Evolutionary conservation across 2,329 filamentous ascomycete species (phyloP), one percentile per base, ranked within the genome.

Genomic region (Parastagonospora nodorum): DNA sequence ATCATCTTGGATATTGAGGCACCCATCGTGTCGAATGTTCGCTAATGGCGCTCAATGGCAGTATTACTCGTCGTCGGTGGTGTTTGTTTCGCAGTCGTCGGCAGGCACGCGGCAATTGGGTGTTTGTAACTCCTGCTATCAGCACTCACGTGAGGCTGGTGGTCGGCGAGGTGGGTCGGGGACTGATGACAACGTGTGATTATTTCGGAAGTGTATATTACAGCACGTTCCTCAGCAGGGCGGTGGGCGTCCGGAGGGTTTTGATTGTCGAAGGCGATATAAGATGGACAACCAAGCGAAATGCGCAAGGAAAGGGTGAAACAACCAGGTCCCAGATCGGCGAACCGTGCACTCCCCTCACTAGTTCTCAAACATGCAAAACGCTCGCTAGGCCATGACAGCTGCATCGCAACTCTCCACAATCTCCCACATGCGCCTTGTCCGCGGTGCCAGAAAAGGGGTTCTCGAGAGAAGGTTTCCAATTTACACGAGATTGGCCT

Each of bases 1-100:
- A 97, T 90, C 81, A 96, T 89, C 79, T 96, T 96, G 61, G 91
- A 96, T 74, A 97, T 82, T 76, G 88, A 86, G 65, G 84, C 89
- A 74, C 93, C 93, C 93, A 97, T 97, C 53, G 68, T 87, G 81
- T 78, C 80, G 53, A 79, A 54, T 74, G 45, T 28, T 53, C 31
- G 41, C 37, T 50, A 37, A 49, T 30, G 39, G 43, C 32, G 9
- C 36, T 43, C 37, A 40, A 27, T 27, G 14, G 43, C 24, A 16
- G 35, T 31, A 15, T 46, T 12, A 35, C 12, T 30, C 27, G 6
- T 9, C 27, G 10, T 19, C 15, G 12, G 14, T 12, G 2, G 14
- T 30, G 29, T 16, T 7, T 30, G n/a, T 10, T 11, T 41, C 38
- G 24, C n/a, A 11, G 24, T 41, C 24, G 19, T 28, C 27, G 28